phyloP scores from a whole-genome alignment of 371 early-diverging fungal genomes.

The Mucor plumbeus region DNA sequence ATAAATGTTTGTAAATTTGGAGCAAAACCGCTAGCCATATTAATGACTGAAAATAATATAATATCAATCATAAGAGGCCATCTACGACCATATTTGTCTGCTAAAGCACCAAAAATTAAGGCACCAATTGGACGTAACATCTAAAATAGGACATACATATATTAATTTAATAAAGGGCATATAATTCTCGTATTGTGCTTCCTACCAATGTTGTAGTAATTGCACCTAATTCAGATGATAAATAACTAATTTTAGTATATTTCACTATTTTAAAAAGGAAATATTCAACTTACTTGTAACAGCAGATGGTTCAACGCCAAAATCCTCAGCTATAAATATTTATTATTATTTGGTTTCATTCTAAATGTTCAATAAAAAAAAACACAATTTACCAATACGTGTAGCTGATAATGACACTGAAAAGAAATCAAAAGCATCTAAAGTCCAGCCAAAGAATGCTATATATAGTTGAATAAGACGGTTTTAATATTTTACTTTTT shows the following conservation, averaged over 20 bases:
- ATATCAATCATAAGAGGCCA: conserved; percentile 75
- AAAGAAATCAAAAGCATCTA: conserved; percentile 80
- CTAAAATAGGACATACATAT: conserved; percentile 23
- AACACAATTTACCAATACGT: conserved; percentile 39
- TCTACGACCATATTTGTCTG: conserved; percentile 72
- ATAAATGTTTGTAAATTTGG: conserved; percentile 54
- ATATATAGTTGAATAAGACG: not conserved
- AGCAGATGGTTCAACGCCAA: conserved; percentile 56
- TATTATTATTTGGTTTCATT: not conserved
- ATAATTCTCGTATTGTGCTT: not conserved
- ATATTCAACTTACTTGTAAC: conserved; percentile 51
- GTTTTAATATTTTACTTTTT: no score
- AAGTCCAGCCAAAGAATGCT: conserved; percentile 76
- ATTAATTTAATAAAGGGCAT: not conserved
- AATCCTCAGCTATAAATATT: conserved; percentile 52
- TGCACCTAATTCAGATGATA: conserved; percentile 35
- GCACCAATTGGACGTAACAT: conserved; percentile 77
- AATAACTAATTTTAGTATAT: conserved; percentile 11
- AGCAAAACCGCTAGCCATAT: conserved; percentile 72
- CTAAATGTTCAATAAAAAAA: not conserved
- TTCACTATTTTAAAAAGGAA: not conserved
- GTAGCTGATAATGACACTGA: conserved; percentile 57
- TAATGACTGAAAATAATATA: conserved; percentile 64
- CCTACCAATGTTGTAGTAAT: conserved; percentile 51
- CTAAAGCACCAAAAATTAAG: conserved; percentile 67